Evolutionary conservation across 805 yeast species (phyloP).

Genomic region (Wickerhamiella kazuoi): DNA sequence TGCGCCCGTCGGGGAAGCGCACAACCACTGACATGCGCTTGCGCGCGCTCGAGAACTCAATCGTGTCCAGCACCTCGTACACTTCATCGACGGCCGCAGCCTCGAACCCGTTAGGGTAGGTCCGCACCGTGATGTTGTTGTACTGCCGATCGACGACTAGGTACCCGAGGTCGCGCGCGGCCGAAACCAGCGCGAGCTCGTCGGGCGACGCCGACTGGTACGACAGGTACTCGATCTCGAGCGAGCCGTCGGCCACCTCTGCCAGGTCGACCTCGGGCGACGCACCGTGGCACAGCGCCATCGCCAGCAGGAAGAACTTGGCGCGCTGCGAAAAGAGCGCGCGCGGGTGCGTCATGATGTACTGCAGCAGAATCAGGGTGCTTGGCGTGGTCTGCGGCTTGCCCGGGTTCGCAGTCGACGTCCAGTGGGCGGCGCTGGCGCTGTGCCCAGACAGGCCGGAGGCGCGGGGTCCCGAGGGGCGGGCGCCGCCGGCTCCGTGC

Average conservation of each 20-base stretch:
- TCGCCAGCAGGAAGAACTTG: constrained; percentile 57
- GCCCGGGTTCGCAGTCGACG: constrained; percentile 31
- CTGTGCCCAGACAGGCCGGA: neutral
- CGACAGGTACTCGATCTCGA: constrained; percentile 41
- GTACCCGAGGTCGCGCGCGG: constrained; percentile 89
- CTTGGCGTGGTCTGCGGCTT: constrained; percentile 29
- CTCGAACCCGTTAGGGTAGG: constrained; percentile 72
- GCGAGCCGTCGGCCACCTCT: constrained; percentile 18
- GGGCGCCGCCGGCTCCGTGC: neutral
- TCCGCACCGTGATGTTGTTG: constrained; percentile 43
- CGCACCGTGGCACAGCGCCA: constrained; percentile 84
- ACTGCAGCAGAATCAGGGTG: constrained; percentile 48
- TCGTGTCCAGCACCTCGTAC: constrained; percentile 59
- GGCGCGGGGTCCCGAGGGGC: neutral
- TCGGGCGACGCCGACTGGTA: constrained; percentile 96
- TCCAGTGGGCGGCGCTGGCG: constrained; percentile 22
- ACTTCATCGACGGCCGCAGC: constrained; percentile 42
- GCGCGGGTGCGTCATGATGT: constrained; percentile 56
- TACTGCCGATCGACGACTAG: constrained; percentile 58
- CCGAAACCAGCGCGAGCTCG: constrained; percentile 80
- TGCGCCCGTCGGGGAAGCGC: constrained; percentile 53
- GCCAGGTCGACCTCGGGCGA: constrained; percentile 41
- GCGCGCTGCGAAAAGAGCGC: constrained; percentile 54
- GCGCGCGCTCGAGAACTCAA: constrained; percentile 74
- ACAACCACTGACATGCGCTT: constrained; percentile 90